Evolutionary conservation across 768 basidiomycete species (phyloP).

Genomic region (Lactifluus subvellereus): DNA sequence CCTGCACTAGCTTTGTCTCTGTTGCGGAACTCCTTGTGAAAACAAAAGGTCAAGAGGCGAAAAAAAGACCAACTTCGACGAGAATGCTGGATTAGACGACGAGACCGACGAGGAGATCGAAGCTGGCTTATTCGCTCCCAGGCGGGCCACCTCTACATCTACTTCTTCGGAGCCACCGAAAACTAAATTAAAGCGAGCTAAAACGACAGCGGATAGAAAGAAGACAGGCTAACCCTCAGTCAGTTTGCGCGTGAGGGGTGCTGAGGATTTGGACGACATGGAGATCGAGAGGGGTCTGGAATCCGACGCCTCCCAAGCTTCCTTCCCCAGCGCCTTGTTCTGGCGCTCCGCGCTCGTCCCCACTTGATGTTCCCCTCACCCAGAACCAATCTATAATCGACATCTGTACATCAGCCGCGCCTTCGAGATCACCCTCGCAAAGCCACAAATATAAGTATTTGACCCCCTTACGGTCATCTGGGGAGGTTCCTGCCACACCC

Average conservation of each 20-base stretch:
- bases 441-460: not conserved
- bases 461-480: not conserved
- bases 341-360: conserved; percentile 15
- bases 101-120: conserved; percentile 65
- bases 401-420: conserved; percentile 20
- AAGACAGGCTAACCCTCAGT: conserved; percentile 31
- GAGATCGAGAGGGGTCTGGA: conserved; percentile 45
- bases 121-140: conserved; percentile 43
- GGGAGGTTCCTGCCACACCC: not conserved
- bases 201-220: conserved; percentile 30
- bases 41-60: conserved; percentile 42
- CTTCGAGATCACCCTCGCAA: conserved; percentile 5
- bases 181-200: conserved; percentile 38
- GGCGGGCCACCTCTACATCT: conserved; percentile 49
- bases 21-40: conserved; percentile 57
- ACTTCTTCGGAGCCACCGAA: conserved; percentile 30
- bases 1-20: conserved; percentile 63
- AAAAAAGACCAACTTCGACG: conserved; percentile 41
- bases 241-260: conserved; percentile 41
- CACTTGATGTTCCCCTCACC: conserved; percentile 23
- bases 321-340: conserved; percentile 3
- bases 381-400: conserved; percentile 20
- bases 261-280: conserved; percentile 51
- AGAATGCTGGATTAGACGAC: conserved; percentile 51
- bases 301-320: conserved; percentile 2